Base-by-base conservation (phyloP, 2,329 filamentous ascomycete genomes). In the Cercospora zeae-maydis region DNA sequence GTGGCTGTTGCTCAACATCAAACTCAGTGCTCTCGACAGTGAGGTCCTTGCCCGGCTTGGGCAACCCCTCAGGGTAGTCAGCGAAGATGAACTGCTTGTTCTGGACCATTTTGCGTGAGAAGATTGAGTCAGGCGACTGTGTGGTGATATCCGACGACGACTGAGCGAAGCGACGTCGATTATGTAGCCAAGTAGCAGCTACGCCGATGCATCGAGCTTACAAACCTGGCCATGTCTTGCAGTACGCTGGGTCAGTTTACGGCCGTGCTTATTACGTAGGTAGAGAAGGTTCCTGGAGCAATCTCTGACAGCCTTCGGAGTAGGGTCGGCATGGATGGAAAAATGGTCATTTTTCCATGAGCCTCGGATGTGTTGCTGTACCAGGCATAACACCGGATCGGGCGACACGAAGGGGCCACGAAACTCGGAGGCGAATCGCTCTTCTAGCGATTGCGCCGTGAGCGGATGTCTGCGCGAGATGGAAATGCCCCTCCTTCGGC, bases 71-170 rank as follows among this genome's bases (percentile, higher is more conserved):
- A 52, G 91, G 91, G 64, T 88, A 70, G 69, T 86, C 79, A 74
- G 88, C 91, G 83, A 88, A 93, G 75, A 92, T 81, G 71, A 95
- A 78, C 39, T 82, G 85, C 80, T 91, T 92, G 85, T 93, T 95
- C 65, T 84, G 80, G 68, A 81, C 80, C 81, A 83, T 83, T 39
- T 42, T 78, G 63, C 24, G 24, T 27, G 49, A 54, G n/a, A 24
- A 21, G 27, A 30, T 65, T 55, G 54, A 39, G 34, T 61, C 8
- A 31, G 16, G n/a, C 34, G 30, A 30, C n/a, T 27, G 2, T 13
- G 33, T 31, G 39, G 45, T 34, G 24, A 9, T 53, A 19, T 21
- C 6, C 6, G 30, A 9, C 37, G 1, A 31, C 39, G 27, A 36
- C n/a, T 14, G 21, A 14, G 53, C 16, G 33, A 56, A 49, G 39